Evolutionary conservation across 75 land plant genomes (phyloP), one percentile per base, ranked within the genome.

Genomic region (Isoetes taiwanensis): DNA sequence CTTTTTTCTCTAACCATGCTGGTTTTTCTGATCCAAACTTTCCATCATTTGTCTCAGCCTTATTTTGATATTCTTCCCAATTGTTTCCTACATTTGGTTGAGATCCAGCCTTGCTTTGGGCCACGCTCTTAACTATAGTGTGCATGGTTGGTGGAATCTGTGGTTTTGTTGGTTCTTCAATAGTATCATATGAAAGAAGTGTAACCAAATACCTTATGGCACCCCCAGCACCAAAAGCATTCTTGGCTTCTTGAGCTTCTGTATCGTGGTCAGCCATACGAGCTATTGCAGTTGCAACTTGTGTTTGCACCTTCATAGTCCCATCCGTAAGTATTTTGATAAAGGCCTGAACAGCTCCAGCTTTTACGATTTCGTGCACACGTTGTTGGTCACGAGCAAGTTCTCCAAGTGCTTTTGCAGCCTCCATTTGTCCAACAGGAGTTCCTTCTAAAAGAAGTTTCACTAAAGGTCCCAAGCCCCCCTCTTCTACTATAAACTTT

Each of bases 401-500:
- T 20, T 66, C 46, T 0, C 68, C 64, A 11, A 89, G 61, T 0
- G 80, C 78, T 2, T 35, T 52, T 9, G 86, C 75, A 1, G 90
- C 80, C 11, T 82, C 83, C 1, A 76, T 57, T 58, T 86, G 90
- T 0, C 76, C 85, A 0, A 69, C 69, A 5, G 64, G 11, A 1
- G 77, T 71, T 21, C 69, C 78, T 1, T 90, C 96, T 38, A 71
- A 76, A 21, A 89, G 59, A 2, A 89, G 64, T 30, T 65, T 41
- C 20, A 84, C 61, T 50, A 89, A 34, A 0, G 90, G 90, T 16
- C 54, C 50, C 0, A 82, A 72, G 2, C 86, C 96, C n/a, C 83
- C 85, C 38, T 88, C 95, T 41, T 84, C 85, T 0, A 79, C 71
- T 3, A 88, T 84, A 3, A 84, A 65, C 72, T 81, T 72, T 34